phyloP scores from a whole-genome alignment of 306 rosid genomes.

The Parietaria judaica region DNA sequence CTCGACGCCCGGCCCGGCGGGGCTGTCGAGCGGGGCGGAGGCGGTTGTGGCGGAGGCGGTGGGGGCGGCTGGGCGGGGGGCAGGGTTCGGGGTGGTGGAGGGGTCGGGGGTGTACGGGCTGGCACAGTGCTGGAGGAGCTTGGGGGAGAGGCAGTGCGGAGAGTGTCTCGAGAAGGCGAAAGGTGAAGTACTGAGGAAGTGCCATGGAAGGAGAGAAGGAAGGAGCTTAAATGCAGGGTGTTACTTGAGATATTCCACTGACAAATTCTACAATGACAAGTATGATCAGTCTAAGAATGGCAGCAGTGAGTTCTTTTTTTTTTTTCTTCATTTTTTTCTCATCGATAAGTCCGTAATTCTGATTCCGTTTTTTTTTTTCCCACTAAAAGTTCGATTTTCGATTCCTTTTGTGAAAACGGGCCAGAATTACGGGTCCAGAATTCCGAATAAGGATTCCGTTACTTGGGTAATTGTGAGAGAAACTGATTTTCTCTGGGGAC shows the following conservation, averaged over 20 bases:
- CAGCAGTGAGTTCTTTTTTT: slow-evolving; percentile 22
- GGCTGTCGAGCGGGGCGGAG: too few species aligned
- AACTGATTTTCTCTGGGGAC: too few species aligned
- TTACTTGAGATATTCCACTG: slow-evolving; percentile 66
- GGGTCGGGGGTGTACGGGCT: slow-evolving; percentile 47
- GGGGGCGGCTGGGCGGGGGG: slow-evolving; percentile 20
- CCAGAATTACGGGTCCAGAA: background rate
- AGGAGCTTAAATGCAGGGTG: slow-evolving; percentile 76
- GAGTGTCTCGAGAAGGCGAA: slow-evolving; percentile 56
- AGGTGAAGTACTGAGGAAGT: slow-evolving; percentile 21
- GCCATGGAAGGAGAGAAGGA: slow-evolving; percentile 56
- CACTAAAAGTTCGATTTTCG: too few species aligned
- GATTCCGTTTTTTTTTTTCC: too few species aligned
- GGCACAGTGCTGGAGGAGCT: slow-evolving; percentile 79
- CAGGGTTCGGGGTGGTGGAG: slow-evolving; percentile 43
- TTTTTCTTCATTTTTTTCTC: background rate
- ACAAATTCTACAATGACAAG: slow-evolving; percentile 36
- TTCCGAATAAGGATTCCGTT: background rate
- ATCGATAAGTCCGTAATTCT: too few species aligned
- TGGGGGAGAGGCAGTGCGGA: slow-evolving; percentile 37
- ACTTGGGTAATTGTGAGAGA: too few species aligned
- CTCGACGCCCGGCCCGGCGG: slow-evolving; percentile 11
- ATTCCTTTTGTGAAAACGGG: too few species aligned
- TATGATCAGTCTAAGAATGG: slow-evolving; percentile 12
- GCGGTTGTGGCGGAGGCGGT: slow-evolving; percentile 14